Evolutionary conservation across 2,329 filamentous ascomycete genomes (phyloP).

Genomic region (Trichoderma atrobrunneum): DNA sequence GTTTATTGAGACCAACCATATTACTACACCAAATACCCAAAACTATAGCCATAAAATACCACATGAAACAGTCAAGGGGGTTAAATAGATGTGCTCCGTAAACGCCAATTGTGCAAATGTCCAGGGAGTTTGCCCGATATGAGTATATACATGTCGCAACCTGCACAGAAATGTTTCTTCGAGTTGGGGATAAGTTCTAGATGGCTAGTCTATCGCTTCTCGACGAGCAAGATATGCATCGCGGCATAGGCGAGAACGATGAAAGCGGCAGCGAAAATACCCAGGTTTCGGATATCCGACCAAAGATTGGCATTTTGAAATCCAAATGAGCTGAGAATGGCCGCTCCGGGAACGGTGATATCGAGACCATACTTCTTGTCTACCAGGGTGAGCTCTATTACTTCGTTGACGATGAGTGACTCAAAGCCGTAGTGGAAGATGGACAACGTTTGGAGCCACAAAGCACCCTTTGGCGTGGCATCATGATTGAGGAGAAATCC

Average conservation of each 20-base stretch:
- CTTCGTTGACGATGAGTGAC: slow-evolving; percentile 94
- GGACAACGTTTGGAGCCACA: slow-evolving; percentile 89
- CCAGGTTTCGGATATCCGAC: slow-evolving; percentile 78
- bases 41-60: not conserved
- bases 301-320: slow-evolving; percentile 87
- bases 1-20: not conserved
- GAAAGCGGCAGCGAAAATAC: slow-evolving; percentile 77
- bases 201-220: slow-evolving; percentile 56
- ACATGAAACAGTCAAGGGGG: not conserved
- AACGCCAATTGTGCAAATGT: slow-evolving; percentile 13
- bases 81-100: not conserved
- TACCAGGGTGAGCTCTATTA: slow-evolving; percentile 80
- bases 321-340: slow-evolving; percentile 91
- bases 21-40: not conserved
- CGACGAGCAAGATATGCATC: slow-evolving; percentile 91
- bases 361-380: slow-evolving; percentile 96
- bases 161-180: slow-evolving; percentile 5
- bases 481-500: slow-evolving; percentile 93
- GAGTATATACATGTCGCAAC: slow-evolving; percentile 15
- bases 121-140: not conserved
- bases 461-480: slow-evolving; percentile 77
- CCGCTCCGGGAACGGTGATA: slow-evolving; percentile 91
- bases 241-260: slow-evolving; percentile 84
- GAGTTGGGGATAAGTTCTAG: not conserved
- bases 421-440: slow-evolving; percentile 99